Evolutionary conservation across 768 basidiomycete genomes (phyloP).

Genomic region (Peribolospora baueri): DNA sequence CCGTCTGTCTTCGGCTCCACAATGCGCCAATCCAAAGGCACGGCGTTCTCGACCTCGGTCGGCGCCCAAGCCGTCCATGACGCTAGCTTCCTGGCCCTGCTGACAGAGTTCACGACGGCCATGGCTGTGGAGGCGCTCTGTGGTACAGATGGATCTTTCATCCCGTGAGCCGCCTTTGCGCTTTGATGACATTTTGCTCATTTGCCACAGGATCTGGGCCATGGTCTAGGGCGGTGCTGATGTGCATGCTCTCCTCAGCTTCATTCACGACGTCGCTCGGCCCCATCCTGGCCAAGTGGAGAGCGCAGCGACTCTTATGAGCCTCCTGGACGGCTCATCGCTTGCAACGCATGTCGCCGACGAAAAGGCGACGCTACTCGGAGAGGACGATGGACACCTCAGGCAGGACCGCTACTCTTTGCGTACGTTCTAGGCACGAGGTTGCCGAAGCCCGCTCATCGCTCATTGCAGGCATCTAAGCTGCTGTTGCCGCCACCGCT

Average conservation of each 20-base stretch:
- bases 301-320: conserved; percentile 40
- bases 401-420: conserved; percentile 48
- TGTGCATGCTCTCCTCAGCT: conserved; percentile 41
- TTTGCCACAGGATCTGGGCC: not conserved
- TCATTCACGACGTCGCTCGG: conserved; percentile 45
- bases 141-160: not conserved
- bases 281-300: conserved; percentile 74
- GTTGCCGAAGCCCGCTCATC: no score
- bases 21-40: no score
- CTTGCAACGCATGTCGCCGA: not conserved
- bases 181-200: conserved; percentile 6
- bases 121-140: conserved; percentile 48
- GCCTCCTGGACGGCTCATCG: conserved; percentile 21
- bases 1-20: no score
- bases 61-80: conserved; percentile 48
- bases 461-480: not conserved
- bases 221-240: not conserved
- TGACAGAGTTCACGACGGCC: conserved; percentile 46
- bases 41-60: conserved; percentile 45
- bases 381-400: conserved; percentile 45
- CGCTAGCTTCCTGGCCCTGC: conserved; percentile 24
- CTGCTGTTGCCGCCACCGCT: not conserved
- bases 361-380: conserved; percentile 19
- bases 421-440: conserved; percentile 14
- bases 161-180: conserved; percentile 32